Percentiles rank a stretch among this genome's conserved stretches.
Conservation (phyloP, 192 early-diverging fungal genomes). For the Ambispora gerdemannii region DNA sequence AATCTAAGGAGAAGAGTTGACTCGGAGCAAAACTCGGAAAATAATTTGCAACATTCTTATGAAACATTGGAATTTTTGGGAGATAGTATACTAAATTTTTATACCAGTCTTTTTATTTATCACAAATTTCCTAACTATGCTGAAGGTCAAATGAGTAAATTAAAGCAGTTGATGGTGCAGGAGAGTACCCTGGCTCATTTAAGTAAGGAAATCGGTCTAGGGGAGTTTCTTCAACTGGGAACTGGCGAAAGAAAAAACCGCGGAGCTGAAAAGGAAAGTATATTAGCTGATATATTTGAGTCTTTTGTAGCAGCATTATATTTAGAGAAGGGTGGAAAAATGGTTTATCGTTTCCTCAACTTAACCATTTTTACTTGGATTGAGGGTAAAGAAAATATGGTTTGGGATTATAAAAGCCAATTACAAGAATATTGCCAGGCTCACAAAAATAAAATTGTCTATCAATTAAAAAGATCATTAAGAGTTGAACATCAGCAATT, state of each 20-base stretch:
- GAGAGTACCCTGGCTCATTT: constrained; percentile 3
- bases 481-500: constrained; percentile 2
- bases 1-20: neutral
- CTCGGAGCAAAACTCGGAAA: too few relatives aligned
- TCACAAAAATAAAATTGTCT: neutral
- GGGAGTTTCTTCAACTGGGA: constrained; percentile 13
- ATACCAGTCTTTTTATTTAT: constrained; percentile 15
- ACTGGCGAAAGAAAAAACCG: constrained; percentile 6
- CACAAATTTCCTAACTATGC: neutral
- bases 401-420: constrained; percentile 14
- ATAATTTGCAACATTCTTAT: too few relatives aligned
- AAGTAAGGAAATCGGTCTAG: constrained; percentile 13
- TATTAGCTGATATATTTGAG: constrained; percentile 15
- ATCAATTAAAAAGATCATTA: neutral
- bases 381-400: constrained; percentile 9
- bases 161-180: constrained; percentile 22
- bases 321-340: constrained; percentile 10
- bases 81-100: constrained; percentile 11
- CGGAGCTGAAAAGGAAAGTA: neutral
- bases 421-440: constrained; percentile 18
- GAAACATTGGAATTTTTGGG: constrained; percentile 25
- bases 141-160: constrained; percentile 24
- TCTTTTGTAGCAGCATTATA: constrained; percentile 9
- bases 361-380: constrained; percentile 4
- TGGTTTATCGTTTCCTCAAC: neutral